These are phyloP conservation scores for Cercis canadensis DNA, from an alignment of 306 rosid species.

Conservation along the genomic window DNA sequence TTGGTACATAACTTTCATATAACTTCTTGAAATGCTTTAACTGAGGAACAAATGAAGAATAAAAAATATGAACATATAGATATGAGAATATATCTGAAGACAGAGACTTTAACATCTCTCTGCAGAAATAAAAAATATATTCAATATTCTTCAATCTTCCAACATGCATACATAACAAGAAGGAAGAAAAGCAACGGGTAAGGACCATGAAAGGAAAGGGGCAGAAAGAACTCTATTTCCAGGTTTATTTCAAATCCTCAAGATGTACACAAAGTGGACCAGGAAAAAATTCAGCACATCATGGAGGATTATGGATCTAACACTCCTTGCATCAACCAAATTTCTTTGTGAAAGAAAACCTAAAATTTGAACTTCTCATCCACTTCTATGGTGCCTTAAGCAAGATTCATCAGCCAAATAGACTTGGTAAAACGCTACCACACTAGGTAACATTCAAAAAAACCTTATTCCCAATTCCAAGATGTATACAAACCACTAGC, in stretches of 20 bases:
- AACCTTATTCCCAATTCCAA: background rate
- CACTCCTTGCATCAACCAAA: background rate
- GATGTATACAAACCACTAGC: constrained; percentile 4
- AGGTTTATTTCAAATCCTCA: background rate
- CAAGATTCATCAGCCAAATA: background rate
- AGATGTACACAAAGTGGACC: background rate
- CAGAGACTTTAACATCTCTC: constrained; percentile 4
- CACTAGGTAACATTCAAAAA: background rate
- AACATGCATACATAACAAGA: constrained; percentile 2
- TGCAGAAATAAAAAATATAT: constrained; percentile 10
- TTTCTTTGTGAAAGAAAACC: background rate
- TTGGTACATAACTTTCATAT: constrained; percentile 89
- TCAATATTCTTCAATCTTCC: constrained; percentile 12
- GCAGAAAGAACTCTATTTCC: background rate
- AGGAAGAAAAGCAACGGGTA: background rate
- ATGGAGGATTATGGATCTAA: background rate
- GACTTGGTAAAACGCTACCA: background rate
- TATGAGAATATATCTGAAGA: constrained; percentile 8
- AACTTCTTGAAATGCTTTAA: constrained; percentile 77
- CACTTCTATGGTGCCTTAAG: background rate
- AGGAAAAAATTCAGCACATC: background rate
- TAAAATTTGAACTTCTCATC: background rate
- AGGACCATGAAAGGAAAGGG: background rate
- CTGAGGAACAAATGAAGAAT: constrained; percentile 49
- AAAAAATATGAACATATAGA: constrained; percentile 8